Percentiles rank a stretch among this genome's conserved stretches.
Evolutionary conservation across 2,329 filamentous ascomycete species (phyloP).

Genomic region (Aspergillus floridensis): DNA sequence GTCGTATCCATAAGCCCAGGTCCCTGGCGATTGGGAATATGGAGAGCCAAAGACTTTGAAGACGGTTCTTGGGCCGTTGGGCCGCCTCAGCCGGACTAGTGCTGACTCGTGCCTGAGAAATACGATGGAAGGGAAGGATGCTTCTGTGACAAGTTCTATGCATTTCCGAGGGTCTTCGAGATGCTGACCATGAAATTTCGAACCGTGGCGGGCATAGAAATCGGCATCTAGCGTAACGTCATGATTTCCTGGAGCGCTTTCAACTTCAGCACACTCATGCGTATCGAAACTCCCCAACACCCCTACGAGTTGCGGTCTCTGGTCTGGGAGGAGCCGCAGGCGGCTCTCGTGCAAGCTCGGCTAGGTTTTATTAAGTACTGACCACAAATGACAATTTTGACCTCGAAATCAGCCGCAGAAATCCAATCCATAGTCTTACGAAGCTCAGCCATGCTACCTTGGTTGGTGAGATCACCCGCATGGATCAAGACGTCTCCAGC

Average conservation of each 20-base stretch:
- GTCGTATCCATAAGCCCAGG: conserved; percentile 58
- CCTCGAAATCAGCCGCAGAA: conserved; percentile 51
- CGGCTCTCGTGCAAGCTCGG: neutral
- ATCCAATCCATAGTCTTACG: conserved; percentile 54
- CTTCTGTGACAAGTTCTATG: conserved; percentile 39
- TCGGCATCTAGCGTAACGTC: conserved; percentile 54
- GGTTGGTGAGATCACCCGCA: conserved; percentile 59
- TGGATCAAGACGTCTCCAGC: conserved; percentile 59
- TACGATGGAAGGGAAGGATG: conserved; percentile 45
- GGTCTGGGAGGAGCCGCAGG: neutral
- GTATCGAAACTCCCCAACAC: neutral
- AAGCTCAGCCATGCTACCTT: conserved; percentile 53
- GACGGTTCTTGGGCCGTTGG: conserved; percentile 46
- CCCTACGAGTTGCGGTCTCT: neutral
- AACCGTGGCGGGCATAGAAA: conserved; percentile 47
- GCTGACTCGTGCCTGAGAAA: conserved; percentile 53
- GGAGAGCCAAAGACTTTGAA: conserved; percentile 61
- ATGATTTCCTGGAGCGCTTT: conserved; percentile 52
- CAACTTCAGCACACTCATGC: neutral
- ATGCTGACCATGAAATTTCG: conserved; percentile 44
- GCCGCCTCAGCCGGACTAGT: conserved; percentile 44
- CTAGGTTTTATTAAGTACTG: conserved; percentile 14
- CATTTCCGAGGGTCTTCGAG: conserved; percentile 48
- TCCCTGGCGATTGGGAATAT: conserved; percentile 46
- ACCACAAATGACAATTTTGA: conserved; percentile 57